phyloP scores from a whole-genome alignment of 2,329 filamentous ascomycete species.

The Pyricularia sp. region DNA sequence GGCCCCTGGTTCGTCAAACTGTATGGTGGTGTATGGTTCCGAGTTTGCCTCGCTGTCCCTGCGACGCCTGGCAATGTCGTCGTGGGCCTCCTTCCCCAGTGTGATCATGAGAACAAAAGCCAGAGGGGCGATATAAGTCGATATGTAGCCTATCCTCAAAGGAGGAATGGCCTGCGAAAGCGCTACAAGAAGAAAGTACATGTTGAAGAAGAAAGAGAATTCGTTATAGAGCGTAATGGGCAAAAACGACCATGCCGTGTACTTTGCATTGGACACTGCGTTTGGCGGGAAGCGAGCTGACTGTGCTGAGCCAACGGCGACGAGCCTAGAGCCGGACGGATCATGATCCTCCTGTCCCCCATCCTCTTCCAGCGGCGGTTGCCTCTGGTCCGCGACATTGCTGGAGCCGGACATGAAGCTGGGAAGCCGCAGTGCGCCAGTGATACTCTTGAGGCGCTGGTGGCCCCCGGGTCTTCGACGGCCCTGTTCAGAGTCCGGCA shows the following conservation, averaged over 20 bases:
- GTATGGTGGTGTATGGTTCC: constrained; percentile 69
- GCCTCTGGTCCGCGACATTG: constrained; percentile 21
- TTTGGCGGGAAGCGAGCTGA: constrained; percentile 73
- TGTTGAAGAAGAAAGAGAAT: constrained; percentile 99
- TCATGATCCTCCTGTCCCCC: constrained; percentile 42
- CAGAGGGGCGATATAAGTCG: constrained; percentile 84
- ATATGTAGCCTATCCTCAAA: constrained; percentile 83
- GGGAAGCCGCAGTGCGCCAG: constrained; percentile 46
- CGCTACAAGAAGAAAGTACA: constrained; percentile 94
- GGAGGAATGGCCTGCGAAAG: constrained; percentile 85
- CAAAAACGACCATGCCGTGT: constrained; percentile 87
- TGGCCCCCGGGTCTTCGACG: constrained; percentile 22
- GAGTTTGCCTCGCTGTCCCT: constrained; percentile 91
- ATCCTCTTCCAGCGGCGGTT: constrained; percentile 21
- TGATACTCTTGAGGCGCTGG: constrained; percentile 29
- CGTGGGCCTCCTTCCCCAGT: constrained; percentile 86
- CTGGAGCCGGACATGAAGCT: constrained; percentile 45
- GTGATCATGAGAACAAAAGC: constrained; percentile 88
- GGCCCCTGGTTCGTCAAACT: constrained; percentile 46
- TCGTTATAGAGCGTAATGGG: constrained; percentile 95
- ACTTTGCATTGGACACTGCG: constrained; percentile 92
- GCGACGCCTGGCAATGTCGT: constrained; percentile 76
- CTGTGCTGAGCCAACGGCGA: constrained; percentile 65
- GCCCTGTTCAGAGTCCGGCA: constrained; percentile 30
- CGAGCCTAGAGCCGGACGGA: constrained; percentile 57